A percentile compares a stretch with the other conserved stretches of the same genome.
Evolutionary conservation across 2,329 filamentous ascomycete genomes (phyloP).

Genomic region (Aspergillus sp.): DNA sequence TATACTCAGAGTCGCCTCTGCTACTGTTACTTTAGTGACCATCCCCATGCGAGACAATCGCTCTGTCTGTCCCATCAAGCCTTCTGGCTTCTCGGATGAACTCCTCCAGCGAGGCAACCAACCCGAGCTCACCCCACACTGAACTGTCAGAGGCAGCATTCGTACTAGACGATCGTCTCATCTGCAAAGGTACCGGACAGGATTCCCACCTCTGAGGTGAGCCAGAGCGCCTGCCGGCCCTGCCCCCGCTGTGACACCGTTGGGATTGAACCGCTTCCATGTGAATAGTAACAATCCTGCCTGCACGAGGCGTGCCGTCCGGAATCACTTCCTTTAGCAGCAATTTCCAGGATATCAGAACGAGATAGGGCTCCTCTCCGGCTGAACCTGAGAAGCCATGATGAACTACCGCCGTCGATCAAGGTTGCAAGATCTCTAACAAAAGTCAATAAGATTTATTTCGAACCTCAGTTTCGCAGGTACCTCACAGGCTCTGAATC

Average conservation of each 20-base stretch:
- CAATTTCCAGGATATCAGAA: too few relatives aligned
- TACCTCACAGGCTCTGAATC: too few relatives aligned
- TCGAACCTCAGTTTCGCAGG: neutral
- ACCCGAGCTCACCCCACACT: neutral
- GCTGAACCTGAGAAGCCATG: neutral
- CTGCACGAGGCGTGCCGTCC: neutral
- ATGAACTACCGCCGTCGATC: constrained; percentile 1
- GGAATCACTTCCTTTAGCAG: too few relatives aligned
- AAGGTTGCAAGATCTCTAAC: neutral
- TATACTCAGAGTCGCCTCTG: too few relatives aligned
- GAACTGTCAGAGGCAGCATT: neutral
- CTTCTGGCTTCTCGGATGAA: neutral
- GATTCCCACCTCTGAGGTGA: neutral
- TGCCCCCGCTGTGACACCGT: neutral
- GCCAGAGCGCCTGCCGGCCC: neutral
- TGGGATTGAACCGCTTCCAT: neutral
- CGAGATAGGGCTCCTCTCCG: neutral
- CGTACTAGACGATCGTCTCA: neutral
- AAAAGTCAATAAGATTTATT: constrained; percentile 13
- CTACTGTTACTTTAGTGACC: neutral
- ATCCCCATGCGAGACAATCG: neutral
- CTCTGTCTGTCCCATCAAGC: neutral
- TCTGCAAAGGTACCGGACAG: neutral
- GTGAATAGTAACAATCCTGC: constrained; percentile 4
- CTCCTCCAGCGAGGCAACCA: constrained; percentile 4